These are phyloP conservation scores for Suillus lakei DNA, from an alignment of 768 basidiomycete species.

Conservation along the genomic window DNA sequence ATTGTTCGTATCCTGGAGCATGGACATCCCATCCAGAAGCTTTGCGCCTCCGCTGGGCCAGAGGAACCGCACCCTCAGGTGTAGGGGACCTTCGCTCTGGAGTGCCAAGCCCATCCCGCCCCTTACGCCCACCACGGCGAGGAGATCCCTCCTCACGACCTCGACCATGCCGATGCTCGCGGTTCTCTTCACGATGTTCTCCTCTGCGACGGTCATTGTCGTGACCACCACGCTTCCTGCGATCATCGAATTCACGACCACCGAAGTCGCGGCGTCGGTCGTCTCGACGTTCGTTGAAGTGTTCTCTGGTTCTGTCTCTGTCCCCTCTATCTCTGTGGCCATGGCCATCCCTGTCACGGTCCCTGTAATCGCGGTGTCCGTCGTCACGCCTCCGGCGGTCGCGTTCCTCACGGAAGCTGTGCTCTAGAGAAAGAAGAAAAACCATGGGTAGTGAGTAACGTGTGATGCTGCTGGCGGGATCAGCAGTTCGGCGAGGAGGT, in stretches of 20 bases:
- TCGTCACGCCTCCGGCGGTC: constrained; percentile 68
- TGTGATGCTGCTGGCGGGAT: constrained; percentile 43
- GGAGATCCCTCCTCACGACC: constrained; percentile 45
- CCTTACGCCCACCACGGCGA: constrained; percentile 51
- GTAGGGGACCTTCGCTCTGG: constrained; percentile 89
- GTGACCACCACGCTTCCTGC: constrained; percentile 43
- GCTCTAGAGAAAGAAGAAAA: constrained; percentile 55
- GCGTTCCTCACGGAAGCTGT: constrained; percentile 68
- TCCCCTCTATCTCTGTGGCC: constrained; percentile 42
- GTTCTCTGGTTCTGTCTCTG: constrained; percentile 40
- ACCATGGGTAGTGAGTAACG: constrained; percentile 56
- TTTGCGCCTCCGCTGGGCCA: constrained; percentile 87
- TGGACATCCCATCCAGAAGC: constrained; percentile 97
- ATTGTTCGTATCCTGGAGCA: constrained; percentile 93
- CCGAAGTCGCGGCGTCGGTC: constrained; percentile 58
- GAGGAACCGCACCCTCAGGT: constrained; percentile 78
- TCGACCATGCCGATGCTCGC: constrained; percentile 26
- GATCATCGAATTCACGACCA: constrained; percentile 53
- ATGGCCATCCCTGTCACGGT: constrained; percentile 47
- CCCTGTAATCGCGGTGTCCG: constrained; percentile 54
- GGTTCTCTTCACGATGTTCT: constrained; percentile 50
- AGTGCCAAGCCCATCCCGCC: constrained; percentile 57
- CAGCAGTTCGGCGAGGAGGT: constrained; percentile 47
- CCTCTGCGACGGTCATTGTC: constrained; percentile 59
- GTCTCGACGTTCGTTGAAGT: constrained; percentile 43